Base-by-base conservation (phyloP, 2,329 filamentous ascomycete genomes). In the Didymella glomerata region DNA sequence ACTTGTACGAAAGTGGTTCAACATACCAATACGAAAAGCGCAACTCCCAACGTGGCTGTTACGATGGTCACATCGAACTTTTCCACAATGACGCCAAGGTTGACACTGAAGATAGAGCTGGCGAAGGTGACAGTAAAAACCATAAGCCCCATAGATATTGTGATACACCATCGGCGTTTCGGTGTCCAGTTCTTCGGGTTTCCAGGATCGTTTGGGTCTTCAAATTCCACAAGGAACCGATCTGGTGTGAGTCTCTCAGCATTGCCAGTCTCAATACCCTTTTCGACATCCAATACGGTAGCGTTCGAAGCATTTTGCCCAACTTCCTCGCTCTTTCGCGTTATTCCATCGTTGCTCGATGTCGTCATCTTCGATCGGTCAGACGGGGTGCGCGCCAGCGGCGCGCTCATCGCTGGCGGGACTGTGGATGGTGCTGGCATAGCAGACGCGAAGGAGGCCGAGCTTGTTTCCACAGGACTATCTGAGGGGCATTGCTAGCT, bases 131-230 rank as follows among this genome's bases (percentile, higher is more conserved):
- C 71, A 4, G 68, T 70, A 49, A 76, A 75, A 0, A 73, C 70
- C 42, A 74, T 56, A 13, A 79, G 74, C 34, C 68, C 82, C 87
- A 88, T 88, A 2, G 86, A 88, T 4, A 84, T 84, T 0, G 89
- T 92, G 0, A 89, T 91, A 3, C 82, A 67, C 44, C 87, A 79
- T 77, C 92, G 92, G 72, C 91, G 91, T 66, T 77, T 78, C 38
- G 83, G 83, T 0, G 84, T 80, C 90, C 90, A 93, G 71, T 92
- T 92, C 52, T 89, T 69, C 0, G 90, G 90, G 14, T 84, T 82
- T 67, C 90, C 91, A 0, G 87, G 87, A 74, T 93, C 91, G 62
- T 89, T 84, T 0, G 83, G 82, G 0, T 89, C 89, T 8, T 92
- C 89, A 66, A 92, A 93, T 55, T 91, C 88, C 20, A 93, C 90